phyloP scores from a whole-genome alignment of 1,139 yeast species.

The Protomyces arabidopsidicola region DNA sequence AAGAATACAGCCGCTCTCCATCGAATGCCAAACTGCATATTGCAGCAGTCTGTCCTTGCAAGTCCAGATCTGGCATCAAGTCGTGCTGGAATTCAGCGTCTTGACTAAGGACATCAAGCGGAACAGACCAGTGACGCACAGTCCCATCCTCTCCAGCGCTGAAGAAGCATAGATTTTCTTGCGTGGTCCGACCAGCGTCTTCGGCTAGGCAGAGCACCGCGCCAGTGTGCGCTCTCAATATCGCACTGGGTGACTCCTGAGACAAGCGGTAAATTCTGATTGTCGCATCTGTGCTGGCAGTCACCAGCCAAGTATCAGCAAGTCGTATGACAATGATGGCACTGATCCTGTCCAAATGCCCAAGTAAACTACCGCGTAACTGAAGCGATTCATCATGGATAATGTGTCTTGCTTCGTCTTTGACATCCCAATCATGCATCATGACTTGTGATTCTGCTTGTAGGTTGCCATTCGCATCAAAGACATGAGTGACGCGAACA shows the following conservation, averaged over 20 bases:
- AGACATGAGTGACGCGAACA: not conserved
- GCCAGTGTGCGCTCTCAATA: not conserved
- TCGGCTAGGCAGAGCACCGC: not conserved
- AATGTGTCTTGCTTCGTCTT: not conserved
- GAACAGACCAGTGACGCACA: not conserved
- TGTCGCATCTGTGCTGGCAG: not conserved
- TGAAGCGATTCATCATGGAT: not conserved
- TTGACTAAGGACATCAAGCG: not conserved
- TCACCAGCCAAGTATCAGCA: not conserved
- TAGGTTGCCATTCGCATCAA: not conserved
- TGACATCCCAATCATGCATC: not conserved
- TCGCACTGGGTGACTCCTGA: not conserved
- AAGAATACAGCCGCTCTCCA: not conserved
- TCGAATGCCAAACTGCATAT: not conserved
- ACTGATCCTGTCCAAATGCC: not conserved
- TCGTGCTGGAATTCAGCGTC: not conserved
- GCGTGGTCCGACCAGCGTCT: not conserved
- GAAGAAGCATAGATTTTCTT: not conserved
- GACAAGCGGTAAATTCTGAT: not conserved
- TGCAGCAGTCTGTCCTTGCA: not conserved
- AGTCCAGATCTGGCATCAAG: not conserved
- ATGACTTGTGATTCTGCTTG: not conserved
- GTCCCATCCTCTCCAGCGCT: not conserved
- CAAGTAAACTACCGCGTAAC: not conserved
- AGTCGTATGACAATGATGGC: not conserved